Evolutionary conservation across 345 rosid genomes (phyloP).

Genomic region (Leavenworthia alabamica): DNA sequence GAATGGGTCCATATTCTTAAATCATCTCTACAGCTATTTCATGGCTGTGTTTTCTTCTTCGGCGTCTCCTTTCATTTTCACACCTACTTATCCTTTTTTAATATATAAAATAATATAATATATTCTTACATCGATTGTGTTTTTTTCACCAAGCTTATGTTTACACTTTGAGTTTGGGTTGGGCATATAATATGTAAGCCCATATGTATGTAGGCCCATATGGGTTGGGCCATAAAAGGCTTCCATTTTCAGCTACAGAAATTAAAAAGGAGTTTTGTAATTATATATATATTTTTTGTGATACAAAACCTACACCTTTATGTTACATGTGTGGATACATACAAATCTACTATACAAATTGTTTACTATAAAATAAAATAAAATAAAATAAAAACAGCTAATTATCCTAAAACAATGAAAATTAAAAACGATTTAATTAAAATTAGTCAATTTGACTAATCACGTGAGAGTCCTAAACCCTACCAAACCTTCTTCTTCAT

Average conservation of each 20-base stretch:
- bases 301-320: slow-evolving; percentile 2
- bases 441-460: slow-evolving; percentile 19
- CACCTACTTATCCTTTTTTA: slow-evolving; percentile 13
- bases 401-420: neutral
- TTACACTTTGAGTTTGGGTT: neutral
- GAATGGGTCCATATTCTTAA: slow-evolving; percentile 30
- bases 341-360: slow-evolving; percentile 23
- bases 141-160: neutral
- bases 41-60: slow-evolving; percentile 26
- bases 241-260: neutral
- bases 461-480: slow-evolving; percentile 30
- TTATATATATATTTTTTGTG: neutral
- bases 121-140: neutral
- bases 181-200: slow-evolving; percentile 5
- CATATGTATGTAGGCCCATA: slow-evolving; percentile 11
- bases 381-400: neutral
- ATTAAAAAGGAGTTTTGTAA: neutral
- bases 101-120: no score
- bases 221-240: slow-evolving; percentile 3
- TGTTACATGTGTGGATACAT: slow-evolving; percentile 5
- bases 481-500: slow-evolving; percentile 54
- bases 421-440: slow-evolving; percentile 12
- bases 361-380: slow-evolving; percentile 4
- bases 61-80: slow-evolving; percentile 27
- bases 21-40: slow-evolving; percentile 27